Conservation (phyloP, 371 early-diverging fungal genomes). For the Scutellospora calospora region DNA sequence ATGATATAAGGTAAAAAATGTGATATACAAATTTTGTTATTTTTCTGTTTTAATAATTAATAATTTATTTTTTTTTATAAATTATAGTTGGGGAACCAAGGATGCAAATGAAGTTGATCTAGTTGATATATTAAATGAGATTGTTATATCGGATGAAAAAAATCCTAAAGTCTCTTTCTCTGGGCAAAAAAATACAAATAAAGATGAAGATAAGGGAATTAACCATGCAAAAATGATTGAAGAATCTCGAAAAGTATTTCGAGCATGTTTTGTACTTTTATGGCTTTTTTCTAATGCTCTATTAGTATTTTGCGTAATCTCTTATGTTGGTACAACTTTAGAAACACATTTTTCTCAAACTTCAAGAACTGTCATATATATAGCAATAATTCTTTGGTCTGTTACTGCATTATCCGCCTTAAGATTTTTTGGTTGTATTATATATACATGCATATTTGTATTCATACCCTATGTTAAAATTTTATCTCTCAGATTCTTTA, state of each 20-base stretch:
- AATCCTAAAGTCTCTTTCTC: background rate
- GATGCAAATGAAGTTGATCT: too few relatives aligned
- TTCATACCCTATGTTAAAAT: too few relatives aligned
- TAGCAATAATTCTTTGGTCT: slow-evolving; percentile 81
- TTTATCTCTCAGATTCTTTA: too few relatives aligned
- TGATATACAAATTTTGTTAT: too few relatives aligned
- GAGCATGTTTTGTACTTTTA: slow-evolving; percentile 78
- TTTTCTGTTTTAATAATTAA: too few relatives aligned
- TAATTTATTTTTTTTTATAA: too few relatives aligned
- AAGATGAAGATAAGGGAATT: slow-evolving; percentile 46
- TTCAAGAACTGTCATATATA: slow-evolving; percentile 48
- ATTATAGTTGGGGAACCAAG: too few relatives aligned
- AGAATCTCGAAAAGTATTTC: slow-evolving; percentile 64
- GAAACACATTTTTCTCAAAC: slow-evolving; percentile 39
- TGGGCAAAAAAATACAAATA: slow-evolving; percentile 74
- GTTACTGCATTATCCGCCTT: slow-evolving; percentile 77
- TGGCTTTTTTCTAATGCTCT: slow-evolving; percentile 86
- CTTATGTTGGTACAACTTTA: slow-evolving; percentile 50
- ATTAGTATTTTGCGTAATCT: slow-evolving; percentile 67
- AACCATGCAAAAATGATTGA: too few relatives aligned
- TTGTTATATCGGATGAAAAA: too few relatives aligned
- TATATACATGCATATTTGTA: slow-evolving; percentile 57
- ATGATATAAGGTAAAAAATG: slow-evolving; percentile 75
- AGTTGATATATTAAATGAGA: too few relatives aligned
- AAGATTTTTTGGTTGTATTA: slow-evolving; percentile 75